Conservation (phyloP, 2,329 filamentous ascomycete genomes). For the Cercospora beticola region DNA sequence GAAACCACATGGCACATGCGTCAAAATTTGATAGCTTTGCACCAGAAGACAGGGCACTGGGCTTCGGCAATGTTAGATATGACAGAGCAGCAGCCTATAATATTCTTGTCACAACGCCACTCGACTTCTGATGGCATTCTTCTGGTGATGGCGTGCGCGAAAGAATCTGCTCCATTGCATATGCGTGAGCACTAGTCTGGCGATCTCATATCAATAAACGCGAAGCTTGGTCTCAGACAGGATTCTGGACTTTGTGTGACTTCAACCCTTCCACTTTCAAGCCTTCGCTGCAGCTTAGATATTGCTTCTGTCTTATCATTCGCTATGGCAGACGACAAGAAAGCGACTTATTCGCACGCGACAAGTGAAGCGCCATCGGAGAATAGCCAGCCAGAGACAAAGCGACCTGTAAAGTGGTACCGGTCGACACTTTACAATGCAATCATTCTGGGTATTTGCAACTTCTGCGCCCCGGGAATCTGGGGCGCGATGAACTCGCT, state of each 20-base stretch:
- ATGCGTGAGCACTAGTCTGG: not conserved
- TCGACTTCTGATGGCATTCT: constrained; percentile 6
- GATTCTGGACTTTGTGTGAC: not conserved
- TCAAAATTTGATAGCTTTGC: constrained; percentile 8
- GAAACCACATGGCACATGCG: constrained; percentile 20
- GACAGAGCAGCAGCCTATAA: not conserved
- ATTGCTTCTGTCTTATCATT: not conserved
- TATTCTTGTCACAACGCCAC: not conserved
- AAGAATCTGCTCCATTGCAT: not conserved
- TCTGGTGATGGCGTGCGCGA: not conserved
- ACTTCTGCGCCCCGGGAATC: constrained; percentile 68
- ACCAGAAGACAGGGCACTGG: not conserved
- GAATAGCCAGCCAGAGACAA: constrained; percentile 1
- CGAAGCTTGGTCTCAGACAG: not conserved
- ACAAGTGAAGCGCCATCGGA: constrained; percentile 17
- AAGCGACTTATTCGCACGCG: constrained; percentile 4
- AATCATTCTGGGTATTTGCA: constrained; percentile 68
- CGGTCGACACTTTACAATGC: constrained; percentile 72
- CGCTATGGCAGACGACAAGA: constrained; percentile 22
- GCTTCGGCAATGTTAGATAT: constrained; percentile 1
- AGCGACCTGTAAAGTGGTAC: constrained; percentile 51
- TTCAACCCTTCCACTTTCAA: not conserved
- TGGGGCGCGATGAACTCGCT: constrained; percentile 66
- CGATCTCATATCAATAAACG: not conserved
- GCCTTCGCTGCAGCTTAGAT: not conserved